These are phyloP conservation scores for Pseudocercospora vitis DNA, from an alignment of 2,329 filamentous ascomycete genomes.

Conservation along the genomic window DNA sequence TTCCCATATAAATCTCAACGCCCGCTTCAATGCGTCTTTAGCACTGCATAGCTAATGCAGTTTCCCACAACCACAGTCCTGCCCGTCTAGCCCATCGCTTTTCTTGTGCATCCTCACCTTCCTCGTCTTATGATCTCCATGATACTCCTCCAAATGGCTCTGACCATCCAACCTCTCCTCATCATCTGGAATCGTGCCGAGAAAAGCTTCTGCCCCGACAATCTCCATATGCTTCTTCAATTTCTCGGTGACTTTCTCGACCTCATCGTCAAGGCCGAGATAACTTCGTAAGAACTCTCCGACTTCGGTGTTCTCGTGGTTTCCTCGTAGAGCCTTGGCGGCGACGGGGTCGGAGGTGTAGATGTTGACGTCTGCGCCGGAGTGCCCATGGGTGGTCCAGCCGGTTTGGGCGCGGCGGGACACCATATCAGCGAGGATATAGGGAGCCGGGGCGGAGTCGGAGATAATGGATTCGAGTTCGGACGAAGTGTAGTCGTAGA, in stretches of 20 bases:
- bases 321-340: conserved; percentile 68
- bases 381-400: conserved; percentile 90
- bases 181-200: conserved; percentile 45
- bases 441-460: conserved; percentile 54
- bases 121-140: conserved; percentile 33
- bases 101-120: conserved; percentile 21
- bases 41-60: neutral
- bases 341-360: conserved; percentile 73
- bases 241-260: conserved; percentile 74
- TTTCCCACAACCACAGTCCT: conserved; percentile 28
- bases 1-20: neutral
- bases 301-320: conserved; percentile 93
- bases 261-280: conserved; percentile 76
- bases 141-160: conserved; percentile 44
- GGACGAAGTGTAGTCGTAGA: conserved; percentile 65
- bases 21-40: neutral
- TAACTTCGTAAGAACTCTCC: conserved; percentile 79
- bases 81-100: too few relatives aligned
- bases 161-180: conserved; percentile 48
- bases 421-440: conserved; percentile 78
- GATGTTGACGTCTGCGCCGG: conserved; percentile 91
- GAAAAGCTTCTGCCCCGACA: conserved; percentile 42
- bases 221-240: conserved; percentile 59
- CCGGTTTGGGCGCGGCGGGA: conserved; percentile 85
- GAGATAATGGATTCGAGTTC: conserved; percentile 68